A percentile compares a stretch with the other conserved stretches of the same genome.
Conservation (phyloP, 805 yeast genomes). For the Zygosaccharomyces bisporus region DNA sequence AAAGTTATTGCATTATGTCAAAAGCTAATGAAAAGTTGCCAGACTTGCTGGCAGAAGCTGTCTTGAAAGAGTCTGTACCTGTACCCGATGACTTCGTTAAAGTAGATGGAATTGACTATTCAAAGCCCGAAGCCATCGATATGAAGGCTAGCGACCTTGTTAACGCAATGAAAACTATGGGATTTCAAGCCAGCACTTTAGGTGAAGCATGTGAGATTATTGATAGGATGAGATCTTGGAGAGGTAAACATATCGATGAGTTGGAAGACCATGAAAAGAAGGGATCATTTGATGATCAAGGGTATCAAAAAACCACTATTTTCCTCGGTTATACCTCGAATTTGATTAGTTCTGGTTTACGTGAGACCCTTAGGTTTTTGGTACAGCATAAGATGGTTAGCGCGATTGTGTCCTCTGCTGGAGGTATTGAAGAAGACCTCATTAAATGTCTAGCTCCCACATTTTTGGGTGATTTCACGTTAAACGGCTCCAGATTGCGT, state of each 20-base stretch:
- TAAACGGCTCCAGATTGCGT: slow-evolving; percentile 77
- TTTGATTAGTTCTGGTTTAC: slow-evolving; percentile 87
- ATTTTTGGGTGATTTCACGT: slow-evolving; percentile 82
- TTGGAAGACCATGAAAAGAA: slow-evolving; percentile 66
- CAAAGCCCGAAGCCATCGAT: slow-evolving; percentile 68
- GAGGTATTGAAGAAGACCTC: slow-evolving; percentile 96
- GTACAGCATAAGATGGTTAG: slow-evolving; percentile 93
- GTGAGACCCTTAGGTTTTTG: slow-evolving; percentile 83
- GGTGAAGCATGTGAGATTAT: slow-evolving; percentile 90
- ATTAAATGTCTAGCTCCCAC: slow-evolving; percentile 97
- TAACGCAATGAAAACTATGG: slow-evolving; percentile 87
- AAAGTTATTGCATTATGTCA: slow-evolving; percentile 32
- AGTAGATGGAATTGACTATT: slow-evolving; percentile 88
- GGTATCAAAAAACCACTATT: slow-evolving; percentile 80
- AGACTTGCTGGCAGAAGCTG: slow-evolving; percentile 83
- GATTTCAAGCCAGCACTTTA: slow-evolving; percentile 89
- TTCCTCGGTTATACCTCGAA: slow-evolving; percentile 97
- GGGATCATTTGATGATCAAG: slow-evolving; percentile 74
- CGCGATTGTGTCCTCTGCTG: slow-evolving; percentile 95
- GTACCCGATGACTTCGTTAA: slow-evolving; percentile 75
- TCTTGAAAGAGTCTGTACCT: slow-evolving; percentile 77
- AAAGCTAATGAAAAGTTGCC: slow-evolving; percentile 49
- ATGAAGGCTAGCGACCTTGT: slow-evolving; percentile 77
- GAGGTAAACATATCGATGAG: slow-evolving; percentile 71
- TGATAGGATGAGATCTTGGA: slow-evolving; percentile 88